Conservation (phyloP, 805 yeast species). For the Lipomyces sp. region DNA sequence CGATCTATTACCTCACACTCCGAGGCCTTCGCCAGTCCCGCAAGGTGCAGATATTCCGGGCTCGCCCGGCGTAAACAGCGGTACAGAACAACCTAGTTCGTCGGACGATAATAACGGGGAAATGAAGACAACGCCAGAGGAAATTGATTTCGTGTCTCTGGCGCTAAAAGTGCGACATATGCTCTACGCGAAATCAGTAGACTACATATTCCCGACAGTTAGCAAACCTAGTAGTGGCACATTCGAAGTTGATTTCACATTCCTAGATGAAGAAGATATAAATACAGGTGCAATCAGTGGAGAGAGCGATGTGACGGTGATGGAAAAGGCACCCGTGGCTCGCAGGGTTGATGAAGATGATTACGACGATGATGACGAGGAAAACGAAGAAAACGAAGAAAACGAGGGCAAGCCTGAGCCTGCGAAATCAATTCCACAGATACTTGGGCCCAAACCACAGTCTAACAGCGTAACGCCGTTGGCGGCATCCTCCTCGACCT, state of each 20-base stretch:
- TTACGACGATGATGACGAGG: slow-evolving; percentile 50
- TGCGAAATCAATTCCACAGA: neutral
- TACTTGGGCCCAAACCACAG: slow-evolving; percentile 7
- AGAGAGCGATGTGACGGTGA: slow-evolving; percentile 5
- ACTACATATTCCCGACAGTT: slow-evolving; percentile 40
- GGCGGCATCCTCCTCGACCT: slow-evolving; percentile 12
- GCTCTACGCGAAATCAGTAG: slow-evolving; percentile 48
- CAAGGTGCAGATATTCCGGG: neutral
- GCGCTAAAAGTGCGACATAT: slow-evolving; percentile 50
- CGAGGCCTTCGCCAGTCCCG: slow-evolving; percentile 19
- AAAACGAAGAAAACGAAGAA: slow-evolving; percentile 49
- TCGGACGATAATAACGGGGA: neutral
- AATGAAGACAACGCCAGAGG: slow-evolving; percentile 6
- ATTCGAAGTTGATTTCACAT: slow-evolving; percentile 38
- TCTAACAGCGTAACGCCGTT: slow-evolving; percentile 10
- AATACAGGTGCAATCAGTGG: neutral
- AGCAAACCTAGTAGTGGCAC: slow-evolving; percentile 23
- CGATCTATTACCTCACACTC: slow-evolving; percentile 15
- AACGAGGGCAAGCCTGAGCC: slow-evolving; percentile 41
- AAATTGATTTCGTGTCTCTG: slow-evolving; percentile 44
- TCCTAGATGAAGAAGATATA: slow-evolving; percentile 38
- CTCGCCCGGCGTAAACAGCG: neutral
- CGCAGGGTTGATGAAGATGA: slow-evolving; percentile 38
- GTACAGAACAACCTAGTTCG: neutral
- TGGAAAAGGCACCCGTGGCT: slow-evolving; percentile 16